Evolutionary conservation across 1,284 basidiomycete species (phyloP).

Genomic region (Ustilago hordei): DNA sequence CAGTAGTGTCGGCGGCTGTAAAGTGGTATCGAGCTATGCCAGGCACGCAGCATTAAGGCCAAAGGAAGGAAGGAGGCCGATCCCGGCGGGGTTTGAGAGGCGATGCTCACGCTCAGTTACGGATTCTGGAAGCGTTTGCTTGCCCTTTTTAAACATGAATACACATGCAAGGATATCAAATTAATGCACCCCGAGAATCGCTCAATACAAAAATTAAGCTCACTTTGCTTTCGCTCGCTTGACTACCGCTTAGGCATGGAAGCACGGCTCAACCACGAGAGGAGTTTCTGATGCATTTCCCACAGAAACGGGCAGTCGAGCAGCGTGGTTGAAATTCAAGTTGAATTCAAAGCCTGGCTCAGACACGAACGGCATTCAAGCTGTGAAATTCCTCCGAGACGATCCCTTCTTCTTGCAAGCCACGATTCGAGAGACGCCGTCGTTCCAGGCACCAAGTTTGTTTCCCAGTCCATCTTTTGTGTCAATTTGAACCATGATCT

Average conservation of each 20-base stretch:
- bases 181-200: constrained; percentile 27
- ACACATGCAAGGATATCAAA: constrained; percentile 13
- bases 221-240: constrained; percentile 10
- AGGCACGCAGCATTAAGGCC: background rate
- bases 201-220: constrained; percentile 27
- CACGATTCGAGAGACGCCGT: constrained; percentile 13
- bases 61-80: background rate
- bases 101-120: background rate
- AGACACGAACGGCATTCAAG: too few relatives aligned
- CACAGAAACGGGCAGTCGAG: too few relatives aligned
- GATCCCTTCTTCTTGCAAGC: constrained; percentile 22
- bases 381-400: constrained; percentile 12
- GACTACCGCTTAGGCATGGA: background rate
- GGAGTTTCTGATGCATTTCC: too few relatives aligned
- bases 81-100: constrained; percentile 5
- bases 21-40: background rate
- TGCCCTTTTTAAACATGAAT: background rate
- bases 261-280: too few relatives aligned
- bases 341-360: background rate
- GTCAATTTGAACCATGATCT: too few relatives aligned
- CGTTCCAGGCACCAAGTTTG: constrained; percentile 2
- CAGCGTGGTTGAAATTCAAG: too few relatives aligned
- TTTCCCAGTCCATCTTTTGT: background rate
- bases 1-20: background rate
- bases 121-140: constrained; percentile 1